Conservation (phyloP, 192 early-diverging fungal species). For the Linnemannia exigua region DNA sequence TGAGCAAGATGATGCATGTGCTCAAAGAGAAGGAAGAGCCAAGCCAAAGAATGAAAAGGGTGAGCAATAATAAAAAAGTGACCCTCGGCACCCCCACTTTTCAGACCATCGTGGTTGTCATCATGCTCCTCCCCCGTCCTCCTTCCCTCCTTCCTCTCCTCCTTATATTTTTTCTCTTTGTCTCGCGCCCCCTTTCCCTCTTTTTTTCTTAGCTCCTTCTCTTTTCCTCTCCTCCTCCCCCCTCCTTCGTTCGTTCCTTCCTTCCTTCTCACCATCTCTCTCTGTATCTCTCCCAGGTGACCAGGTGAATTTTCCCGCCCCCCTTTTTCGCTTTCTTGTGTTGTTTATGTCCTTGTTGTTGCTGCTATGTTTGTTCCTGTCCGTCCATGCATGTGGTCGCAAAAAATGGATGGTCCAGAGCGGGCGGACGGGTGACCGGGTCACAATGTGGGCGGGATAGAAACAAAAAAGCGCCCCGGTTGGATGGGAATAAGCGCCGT, state of each 20-base stretch:
- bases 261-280: background rate
- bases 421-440: conserved; percentile 10
- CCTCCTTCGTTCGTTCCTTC: background rate
- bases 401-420: background rate
- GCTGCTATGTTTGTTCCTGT: background rate
- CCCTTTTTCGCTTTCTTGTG: conserved; percentile 12
- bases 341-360: background rate
- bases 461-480: background rate
- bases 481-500: background rate
- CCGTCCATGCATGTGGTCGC: background rate
- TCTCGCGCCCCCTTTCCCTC: background rate
- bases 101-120: background rate
- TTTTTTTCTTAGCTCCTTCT: background rate
- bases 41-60: background rate
- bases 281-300: conserved; percentile 17
- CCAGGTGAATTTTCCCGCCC: conserved; percentile 26
- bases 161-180: background rate
- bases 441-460: conserved; percentile 9
- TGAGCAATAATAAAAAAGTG: background rate
- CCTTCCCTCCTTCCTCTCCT: background rate
- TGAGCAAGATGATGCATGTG: background rate
- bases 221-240: background rate
- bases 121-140: too few relatives aligned
- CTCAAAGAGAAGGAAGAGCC: background rate
- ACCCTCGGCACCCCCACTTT: background rate